A percentile compares a stretch with the other conserved stretches of the same genome.
Evolutionary conservation across 106 monocot genomes (phyloP).

Genomic region (Allium fistulosum): DNA sequence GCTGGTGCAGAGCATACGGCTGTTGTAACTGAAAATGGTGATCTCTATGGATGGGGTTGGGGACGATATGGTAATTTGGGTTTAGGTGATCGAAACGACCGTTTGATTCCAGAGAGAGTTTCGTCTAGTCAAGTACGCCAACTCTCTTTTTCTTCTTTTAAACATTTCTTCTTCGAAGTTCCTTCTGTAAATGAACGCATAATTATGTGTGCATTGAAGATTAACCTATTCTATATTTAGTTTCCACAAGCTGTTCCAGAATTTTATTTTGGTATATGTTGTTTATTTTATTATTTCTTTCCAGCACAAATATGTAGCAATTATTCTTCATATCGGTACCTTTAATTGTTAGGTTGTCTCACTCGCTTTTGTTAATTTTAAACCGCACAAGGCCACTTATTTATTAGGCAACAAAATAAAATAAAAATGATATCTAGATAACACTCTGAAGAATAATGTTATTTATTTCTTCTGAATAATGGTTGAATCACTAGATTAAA

Average conservation of each 20-base stretch:
- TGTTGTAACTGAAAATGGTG: conserved; percentile 90
- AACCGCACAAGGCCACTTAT: no score
- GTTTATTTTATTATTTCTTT: no score
- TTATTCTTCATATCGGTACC: not conserved
- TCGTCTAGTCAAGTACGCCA: conserved; percentile 43
- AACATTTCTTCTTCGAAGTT: not conserved
- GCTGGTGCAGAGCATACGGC: conserved; percentile 97
- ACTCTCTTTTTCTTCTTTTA: not conserved
- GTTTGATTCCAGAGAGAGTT: conserved; percentile 79
- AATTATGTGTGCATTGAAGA: not conserved
- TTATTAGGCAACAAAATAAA: no score
- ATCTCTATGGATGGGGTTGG: conserved; percentile 98
- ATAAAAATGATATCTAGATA: no score
- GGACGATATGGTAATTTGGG: conserved; percentile 97
- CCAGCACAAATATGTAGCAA: not conserved
- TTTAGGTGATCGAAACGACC: conserved; percentile 85
- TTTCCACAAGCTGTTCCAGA: not conserved
- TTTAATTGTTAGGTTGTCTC: no score
- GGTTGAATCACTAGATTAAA: no score
- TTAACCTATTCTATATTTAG: not conserved
- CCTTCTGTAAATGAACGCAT: not conserved
- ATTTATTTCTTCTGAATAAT: no score
- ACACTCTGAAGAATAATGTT: no score
- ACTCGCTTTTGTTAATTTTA: no score
- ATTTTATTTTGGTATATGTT: no score